Conservation (phyloP, 306 rosid species). For the Rosa chinensis region DNA sequence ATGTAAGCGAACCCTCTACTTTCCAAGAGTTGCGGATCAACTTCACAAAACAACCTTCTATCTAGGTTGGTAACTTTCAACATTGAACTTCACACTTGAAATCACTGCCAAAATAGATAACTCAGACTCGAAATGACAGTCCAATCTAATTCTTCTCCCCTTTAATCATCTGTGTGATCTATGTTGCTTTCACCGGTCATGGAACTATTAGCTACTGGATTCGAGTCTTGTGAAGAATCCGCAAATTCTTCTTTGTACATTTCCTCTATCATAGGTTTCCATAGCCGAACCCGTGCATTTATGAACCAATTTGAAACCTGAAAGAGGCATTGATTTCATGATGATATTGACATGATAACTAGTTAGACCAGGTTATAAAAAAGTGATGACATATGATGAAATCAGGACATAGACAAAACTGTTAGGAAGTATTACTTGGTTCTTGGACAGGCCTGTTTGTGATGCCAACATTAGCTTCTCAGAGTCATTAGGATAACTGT, state of each 20-base stretch:
- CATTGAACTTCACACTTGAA: not conserved
- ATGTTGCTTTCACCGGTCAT: constrained; percentile 45
- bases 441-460: constrained; percentile 77
- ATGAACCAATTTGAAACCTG: constrained; percentile 94
- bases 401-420: not conserved
- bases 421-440: constrained; percentile 55
- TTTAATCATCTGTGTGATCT: constrained; percentile 54
- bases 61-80: not conserved
- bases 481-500: constrained; percentile 80
- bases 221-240: constrained; percentile 81
- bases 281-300: constrained; percentile 79
- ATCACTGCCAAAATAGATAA: constrained; percentile 1
- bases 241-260: constrained; percentile 89
- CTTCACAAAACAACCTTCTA: constrained; percentile 2
- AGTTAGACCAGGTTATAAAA: not conserved
- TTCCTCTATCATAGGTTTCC: constrained; percentile 96
- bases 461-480: constrained; percentile 79
- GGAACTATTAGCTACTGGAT: constrained; percentile 42
- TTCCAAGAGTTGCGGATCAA: not conserved
- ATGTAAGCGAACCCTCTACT: constrained; percentile 4
- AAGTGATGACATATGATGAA: not conserved
- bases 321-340: constrained; percentile 12
- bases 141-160: not conserved
- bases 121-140: not conserved
- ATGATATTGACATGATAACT: constrained; percentile 16